phyloP scores from a whole-genome alignment of 805 yeast genomes.

The Alloascoidea hylecoeti region DNA sequence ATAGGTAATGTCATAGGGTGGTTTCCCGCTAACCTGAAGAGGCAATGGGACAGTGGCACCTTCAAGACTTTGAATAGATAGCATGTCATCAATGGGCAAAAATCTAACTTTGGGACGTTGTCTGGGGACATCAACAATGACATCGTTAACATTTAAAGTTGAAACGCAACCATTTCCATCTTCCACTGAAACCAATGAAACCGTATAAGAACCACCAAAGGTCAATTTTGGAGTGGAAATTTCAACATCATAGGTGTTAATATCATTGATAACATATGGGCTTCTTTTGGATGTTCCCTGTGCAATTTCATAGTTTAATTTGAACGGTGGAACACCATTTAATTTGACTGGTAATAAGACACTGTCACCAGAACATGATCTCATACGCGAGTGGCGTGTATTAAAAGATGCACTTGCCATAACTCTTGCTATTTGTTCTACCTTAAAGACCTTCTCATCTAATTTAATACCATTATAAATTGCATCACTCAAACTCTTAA shows the following conservation, averaged over 20 bases:
- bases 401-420: constrained; percentile 24
- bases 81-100: constrained; percentile 21
- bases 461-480: constrained; percentile 29
- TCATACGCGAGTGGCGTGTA: constrained; percentile 8
- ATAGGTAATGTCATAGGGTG: constrained; percentile 29
- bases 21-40: constrained; percentile 38
- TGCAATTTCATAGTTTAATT: constrained; percentile 52
- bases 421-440: constrained; percentile 19
- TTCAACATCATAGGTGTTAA: constrained; percentile 19
- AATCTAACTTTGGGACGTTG: constrained; percentile 51
- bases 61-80: constrained; percentile 21
- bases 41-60: constrained; percentile 52
- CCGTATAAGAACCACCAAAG: constrained; percentile 60
- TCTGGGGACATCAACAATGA: constrained; percentile 50
- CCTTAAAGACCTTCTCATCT: constrained; percentile 8
- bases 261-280: constrained; percentile 25
- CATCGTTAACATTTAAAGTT: constrained; percentile 49
- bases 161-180: constrained; percentile 76
- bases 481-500: constrained; percentile 49
- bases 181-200: constrained; percentile 46
- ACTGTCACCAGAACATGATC: constrained; percentile 32
- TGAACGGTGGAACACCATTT: constrained; percentile 72
- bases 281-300: constrained; percentile 37
- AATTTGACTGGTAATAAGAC: constrained; percentile 40
- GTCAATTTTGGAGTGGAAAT: constrained; percentile 41